Evolutionary conservation across 257 asterid genomes (phyloP).

Genomic region (Nemophila menziesii): DNA sequence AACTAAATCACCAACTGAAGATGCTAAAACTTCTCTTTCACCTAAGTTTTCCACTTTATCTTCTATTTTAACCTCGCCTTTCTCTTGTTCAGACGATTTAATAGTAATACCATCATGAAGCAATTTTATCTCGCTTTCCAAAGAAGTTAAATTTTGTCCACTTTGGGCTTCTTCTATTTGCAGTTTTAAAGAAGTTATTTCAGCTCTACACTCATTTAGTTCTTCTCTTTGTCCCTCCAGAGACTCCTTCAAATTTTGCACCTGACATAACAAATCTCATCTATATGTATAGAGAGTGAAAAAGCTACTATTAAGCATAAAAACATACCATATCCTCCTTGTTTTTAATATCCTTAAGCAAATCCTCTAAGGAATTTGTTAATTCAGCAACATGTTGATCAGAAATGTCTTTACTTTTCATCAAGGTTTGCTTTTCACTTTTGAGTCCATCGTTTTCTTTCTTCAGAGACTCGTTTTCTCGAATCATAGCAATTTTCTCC

Average conservation of each 20-base stretch:
- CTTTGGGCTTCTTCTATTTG: slow-evolving; percentile 62
- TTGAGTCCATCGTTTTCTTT: slow-evolving; percentile 65
- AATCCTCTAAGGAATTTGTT: slow-evolving; percentile 68
- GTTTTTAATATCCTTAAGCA: slow-evolving; percentile 82
- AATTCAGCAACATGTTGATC: slow-evolving; percentile 52
- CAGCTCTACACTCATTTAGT: slow-evolving; percentile 89
- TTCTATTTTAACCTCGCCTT: slow-evolving; percentile 23
- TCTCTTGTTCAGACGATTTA: slow-evolving; percentile 36
- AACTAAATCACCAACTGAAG: slow-evolving; percentile 25
- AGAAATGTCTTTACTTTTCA: slow-evolving; percentile 53
- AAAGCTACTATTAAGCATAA: slow-evolving; percentile 1
- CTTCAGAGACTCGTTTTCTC: slow-evolving; percentile 48
- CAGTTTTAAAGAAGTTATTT: slow-evolving; percentile 87
- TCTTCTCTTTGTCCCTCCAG: slow-evolving; percentile 59
- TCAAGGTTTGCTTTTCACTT: slow-evolving; percentile 42
- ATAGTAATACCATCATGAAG: slow-evolving; percentile 38
- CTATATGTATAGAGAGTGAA: not conserved
- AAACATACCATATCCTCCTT: slow-evolving; percentile 52
- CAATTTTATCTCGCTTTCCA: not conserved
- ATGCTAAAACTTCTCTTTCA: slow-evolving; percentile 20
- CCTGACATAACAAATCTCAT: slow-evolving; percentile 33
- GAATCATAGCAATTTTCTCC: slow-evolving; percentile 85
- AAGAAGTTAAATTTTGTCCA: slow-evolving; percentile 19
- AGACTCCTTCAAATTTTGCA: slow-evolving; percentile 64
- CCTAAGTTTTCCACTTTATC: slow-evolving; percentile 32